These are phyloP conservation scores for Ogataea pini DNA, from an alignment of 805 yeast genomes.

Conservation along the genomic window DNA sequence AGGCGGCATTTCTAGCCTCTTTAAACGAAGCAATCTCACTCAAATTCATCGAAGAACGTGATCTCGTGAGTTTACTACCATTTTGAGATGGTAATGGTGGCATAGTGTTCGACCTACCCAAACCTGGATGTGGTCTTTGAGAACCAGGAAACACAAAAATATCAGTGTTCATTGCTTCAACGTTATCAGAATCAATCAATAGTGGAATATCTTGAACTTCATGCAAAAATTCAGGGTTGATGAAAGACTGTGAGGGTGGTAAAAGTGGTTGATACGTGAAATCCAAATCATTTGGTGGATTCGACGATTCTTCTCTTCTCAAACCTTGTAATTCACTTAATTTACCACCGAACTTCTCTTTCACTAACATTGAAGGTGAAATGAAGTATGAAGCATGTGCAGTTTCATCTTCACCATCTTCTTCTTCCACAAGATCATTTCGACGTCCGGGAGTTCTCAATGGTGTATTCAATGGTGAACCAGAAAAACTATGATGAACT, in stretches of 20 bases:
- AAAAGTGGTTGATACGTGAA: conserved; percentile 7
- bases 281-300: not conserved
- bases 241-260: conserved; percentile 15
- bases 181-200: conserved; percentile 26
- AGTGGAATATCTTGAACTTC: conserved; percentile 22
- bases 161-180: conserved; percentile 19
- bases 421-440: conserved; percentile 21
- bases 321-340: conserved; percentile 22
- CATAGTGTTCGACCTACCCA: conserved; percentile 18
- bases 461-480: conserved; percentile 32
- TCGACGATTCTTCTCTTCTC: not conserved
- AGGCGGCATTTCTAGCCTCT: conserved; percentile 34
- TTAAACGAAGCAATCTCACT: conserved; percentile 50
- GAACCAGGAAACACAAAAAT: conserved; percentile 7
- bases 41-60: conserved; percentile 54
- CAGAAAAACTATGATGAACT: conserved; percentile 9
- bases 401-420: conserved; percentile 15
- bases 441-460: conserved; percentile 32
- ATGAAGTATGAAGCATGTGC: conserved; percentile 22
- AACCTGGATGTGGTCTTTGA: conserved; percentile 10
- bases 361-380: conserved; percentile 32
- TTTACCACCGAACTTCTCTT: conserved; percentile 34
- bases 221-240: conserved; percentile 25
- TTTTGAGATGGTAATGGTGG: conserved; percentile 17
- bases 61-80: conserved; percentile 34